These are phyloP conservation scores for Scortechinia acanthostroma DNA, from an alignment of 2,329 filamentous ascomycete genomes.

Conservation along the genomic window DNA sequence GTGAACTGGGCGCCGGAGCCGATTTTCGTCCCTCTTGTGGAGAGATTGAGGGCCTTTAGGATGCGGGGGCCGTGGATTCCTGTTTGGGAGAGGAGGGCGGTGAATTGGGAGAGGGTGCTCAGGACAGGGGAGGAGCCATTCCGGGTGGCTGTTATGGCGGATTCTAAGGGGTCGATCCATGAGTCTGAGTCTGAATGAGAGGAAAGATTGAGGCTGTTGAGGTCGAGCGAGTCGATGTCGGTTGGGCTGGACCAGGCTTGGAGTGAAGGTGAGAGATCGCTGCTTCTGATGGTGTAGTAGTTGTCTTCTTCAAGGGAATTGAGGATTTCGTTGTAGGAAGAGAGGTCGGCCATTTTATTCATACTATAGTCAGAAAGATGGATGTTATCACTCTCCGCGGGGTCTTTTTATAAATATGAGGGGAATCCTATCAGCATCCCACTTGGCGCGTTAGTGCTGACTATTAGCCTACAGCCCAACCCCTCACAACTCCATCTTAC, in stretches of 20 bases:
- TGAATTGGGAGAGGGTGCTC: constrained; percentile 15
- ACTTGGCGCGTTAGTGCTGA: no score
- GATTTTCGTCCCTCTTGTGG: constrained; percentile 12
- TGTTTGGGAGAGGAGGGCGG: constrained; percentile 13
- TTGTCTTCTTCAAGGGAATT: background rate
- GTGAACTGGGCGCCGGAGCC: constrained; percentile 15
- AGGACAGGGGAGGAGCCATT: constrained; percentile 13
- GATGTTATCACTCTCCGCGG: no score
- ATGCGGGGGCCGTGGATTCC: constrained; percentile 14
- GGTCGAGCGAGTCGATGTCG: constrained; percentile 2
- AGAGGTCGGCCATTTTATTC: background rate
- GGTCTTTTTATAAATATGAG: no score
- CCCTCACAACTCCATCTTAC: no score
- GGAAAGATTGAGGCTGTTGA: constrained; percentile 7
- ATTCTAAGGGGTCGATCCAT: constrained; percentile 12
- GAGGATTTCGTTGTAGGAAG: background rate
- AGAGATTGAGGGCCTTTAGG: constrained; percentile 11
- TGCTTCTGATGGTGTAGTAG: background rate
- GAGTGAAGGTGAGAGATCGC: background rate
- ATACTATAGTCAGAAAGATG: no score
- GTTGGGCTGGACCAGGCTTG: background rate
- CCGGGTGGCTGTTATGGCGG: constrained; percentile 12
- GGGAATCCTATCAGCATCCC: no score
- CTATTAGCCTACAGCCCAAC: no score
- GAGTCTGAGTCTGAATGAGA: constrained; percentile 3